These are phyloP conservation scores for Aspergillus clavatus DNA, from an alignment of 2,329 filamentous ascomycete species.

Conservation along the genomic window DNA sequence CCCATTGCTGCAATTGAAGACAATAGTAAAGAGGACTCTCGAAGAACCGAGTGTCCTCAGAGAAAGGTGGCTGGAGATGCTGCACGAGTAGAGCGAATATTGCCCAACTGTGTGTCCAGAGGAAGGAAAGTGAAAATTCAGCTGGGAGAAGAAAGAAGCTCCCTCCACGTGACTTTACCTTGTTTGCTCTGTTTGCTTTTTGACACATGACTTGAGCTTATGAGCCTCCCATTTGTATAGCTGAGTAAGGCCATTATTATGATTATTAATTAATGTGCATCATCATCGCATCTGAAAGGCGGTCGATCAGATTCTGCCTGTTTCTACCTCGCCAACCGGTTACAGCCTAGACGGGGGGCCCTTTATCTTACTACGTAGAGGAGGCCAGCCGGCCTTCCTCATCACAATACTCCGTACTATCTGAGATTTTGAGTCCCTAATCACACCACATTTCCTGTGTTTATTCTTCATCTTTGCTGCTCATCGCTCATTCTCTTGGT, in stretches of 20 bases:
- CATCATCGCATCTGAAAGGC: slow-evolving; percentile 6
- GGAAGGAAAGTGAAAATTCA: slow-evolving; percentile 28
- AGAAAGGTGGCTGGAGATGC: slow-evolving; percentile 6
- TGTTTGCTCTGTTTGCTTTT: slow-evolving; percentile 19
- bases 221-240: too few relatives aligned
- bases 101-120: slow-evolving; percentile 7
- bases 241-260: too few relatives aligned
- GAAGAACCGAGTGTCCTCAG: slow-evolving; percentile 20
- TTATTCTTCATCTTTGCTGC: background rate
- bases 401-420: too few relatives aligned
- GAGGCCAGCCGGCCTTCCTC: background rate
- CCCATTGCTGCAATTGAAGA: slow-evolving; percentile 32
- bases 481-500: background rate
- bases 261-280: too few relatives aligned
- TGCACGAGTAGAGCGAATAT: slow-evolving; percentile 6
- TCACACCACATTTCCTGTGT: background rate
- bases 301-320: slow-evolving; percentile 36
- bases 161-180: slow-evolving; percentile 11
- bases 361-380: slow-evolving; percentile 8
- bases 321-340: slow-evolving; percentile 23
- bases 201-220: background rate
- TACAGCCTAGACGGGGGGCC: slow-evolving; percentile 5
- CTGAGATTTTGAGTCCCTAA: too few relatives aligned
- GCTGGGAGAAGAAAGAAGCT: slow-evolving; percentile 20
- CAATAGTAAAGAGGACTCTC: slow-evolving; percentile 22